These are phyloP conservation scores for Nemania abortiva DNA, from an alignment of 2,329 filamentous ascomycete species.

Conservation along the genomic window DNA sequence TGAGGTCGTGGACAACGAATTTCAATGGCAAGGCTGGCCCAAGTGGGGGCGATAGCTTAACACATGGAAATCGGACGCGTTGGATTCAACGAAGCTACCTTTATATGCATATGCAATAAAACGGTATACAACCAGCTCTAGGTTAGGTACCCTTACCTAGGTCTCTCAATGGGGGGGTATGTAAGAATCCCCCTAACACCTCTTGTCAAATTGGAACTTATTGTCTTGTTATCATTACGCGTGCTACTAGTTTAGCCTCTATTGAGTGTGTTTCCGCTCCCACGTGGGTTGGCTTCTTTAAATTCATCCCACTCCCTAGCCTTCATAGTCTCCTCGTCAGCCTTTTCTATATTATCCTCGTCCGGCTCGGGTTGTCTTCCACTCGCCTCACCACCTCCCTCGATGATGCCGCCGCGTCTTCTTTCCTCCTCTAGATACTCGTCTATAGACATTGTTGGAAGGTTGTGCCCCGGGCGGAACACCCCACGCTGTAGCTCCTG, in stretches of 20 bases:
- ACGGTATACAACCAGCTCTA: not conserved
- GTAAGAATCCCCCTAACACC: too few species aligned
- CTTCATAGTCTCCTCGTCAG: conserved; percentile 92
- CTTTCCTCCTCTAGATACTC: conserved; percentile 96
- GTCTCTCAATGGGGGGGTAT: too few species aligned
- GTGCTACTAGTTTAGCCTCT: conserved; percentile 62
- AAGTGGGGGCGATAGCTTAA: conserved; percentile 19
- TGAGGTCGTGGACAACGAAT: conserved; percentile 13
- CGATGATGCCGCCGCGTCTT: conserved; percentile 85
- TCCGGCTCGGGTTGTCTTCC: conserved; percentile 77
- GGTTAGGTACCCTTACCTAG: not conserved
- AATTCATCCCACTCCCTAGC: conserved; percentile 96
- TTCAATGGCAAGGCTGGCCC: conserved; percentile 31
- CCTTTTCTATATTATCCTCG: conserved; percentile 90
- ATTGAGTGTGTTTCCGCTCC: conserved; percentile 85
- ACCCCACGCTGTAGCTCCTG: conserved; percentile 82
- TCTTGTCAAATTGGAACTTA: not conserved
- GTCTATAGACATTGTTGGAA: conserved; percentile 98
- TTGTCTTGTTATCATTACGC: conserved; percentile 6
- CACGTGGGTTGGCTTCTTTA: conserved; percentile 87
- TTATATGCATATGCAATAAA: conserved; percentile 21
- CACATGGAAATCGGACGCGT: not conserved
- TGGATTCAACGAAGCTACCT: not conserved
- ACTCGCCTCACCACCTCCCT: conserved; percentile 86
- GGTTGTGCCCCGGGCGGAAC: conserved; percentile 89